These are phyloP conservation scores for Herpotrichia juniperi DNA, from an alignment of 2,329 filamentous ascomycete genomes.

Conservation along the genomic window DNA sequence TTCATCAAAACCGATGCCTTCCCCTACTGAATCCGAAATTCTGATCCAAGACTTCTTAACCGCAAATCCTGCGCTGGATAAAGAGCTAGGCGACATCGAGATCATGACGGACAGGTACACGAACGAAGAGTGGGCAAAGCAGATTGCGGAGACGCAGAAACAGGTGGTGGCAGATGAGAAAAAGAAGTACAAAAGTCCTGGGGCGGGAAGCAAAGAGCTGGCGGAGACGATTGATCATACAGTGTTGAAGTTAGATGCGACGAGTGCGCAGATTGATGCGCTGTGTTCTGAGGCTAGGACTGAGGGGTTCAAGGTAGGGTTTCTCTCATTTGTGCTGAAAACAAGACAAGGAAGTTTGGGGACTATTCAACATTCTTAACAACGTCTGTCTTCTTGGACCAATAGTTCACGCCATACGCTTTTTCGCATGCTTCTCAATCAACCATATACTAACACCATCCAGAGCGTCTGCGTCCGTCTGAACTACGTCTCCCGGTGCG, in stretches of 20 bases:
- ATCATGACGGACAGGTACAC: slow-evolving; percentile 52
- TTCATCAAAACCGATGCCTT: slow-evolving; percentile 1
- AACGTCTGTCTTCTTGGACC: background rate
- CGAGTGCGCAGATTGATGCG: slow-evolving; percentile 55
- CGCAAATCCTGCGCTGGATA: slow-evolving; percentile 35
- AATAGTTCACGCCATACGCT: background rate
- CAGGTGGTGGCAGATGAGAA: slow-evolving; percentile 31
- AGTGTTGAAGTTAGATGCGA: slow-evolving; percentile 57
- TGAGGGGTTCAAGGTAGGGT: slow-evolving; percentile 51
- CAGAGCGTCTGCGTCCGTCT: slow-evolving; percentile 64
- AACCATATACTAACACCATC: slow-evolving; percentile 29
- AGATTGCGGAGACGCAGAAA: slow-evolving; percentile 46
- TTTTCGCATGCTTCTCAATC: slow-evolving; percentile 4
- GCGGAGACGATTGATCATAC: slow-evolving; percentile 56
- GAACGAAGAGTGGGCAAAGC: slow-evolving; percentile 51
- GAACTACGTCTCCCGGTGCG: slow-evolving; percentile 58
- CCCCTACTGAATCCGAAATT: slow-evolving; percentile 40
- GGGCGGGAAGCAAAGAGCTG: slow-evolving; percentile 34
- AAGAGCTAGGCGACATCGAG: slow-evolving; percentile 32
- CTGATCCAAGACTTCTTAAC: slow-evolving; percentile 42
- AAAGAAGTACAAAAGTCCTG: slow-evolving; percentile 32
- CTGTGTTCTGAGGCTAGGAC: slow-evolving; percentile 62
- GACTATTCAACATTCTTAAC: background rate
- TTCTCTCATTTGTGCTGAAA: slow-evolving; percentile 1
- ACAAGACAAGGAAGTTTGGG: background rate